Conservation (phyloP, 805 yeast species). For the Myxozyma udenii region DNA sequence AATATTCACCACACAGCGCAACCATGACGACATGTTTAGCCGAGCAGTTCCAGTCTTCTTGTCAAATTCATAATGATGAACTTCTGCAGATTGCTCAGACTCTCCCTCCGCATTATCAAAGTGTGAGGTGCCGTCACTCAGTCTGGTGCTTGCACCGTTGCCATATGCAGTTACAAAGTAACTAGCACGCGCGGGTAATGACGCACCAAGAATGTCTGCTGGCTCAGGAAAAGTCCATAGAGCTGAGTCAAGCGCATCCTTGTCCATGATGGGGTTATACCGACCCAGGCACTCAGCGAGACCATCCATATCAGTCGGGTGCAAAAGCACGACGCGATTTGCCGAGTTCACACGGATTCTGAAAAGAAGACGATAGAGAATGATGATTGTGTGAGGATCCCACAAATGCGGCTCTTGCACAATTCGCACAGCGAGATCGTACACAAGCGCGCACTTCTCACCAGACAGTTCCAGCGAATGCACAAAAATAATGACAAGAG, state of each 20-base stretch:
- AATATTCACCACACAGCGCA: slow-evolving; percentile 48
- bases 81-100: slow-evolving; percentile 33
- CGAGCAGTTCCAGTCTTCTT: slow-evolving; percentile 9
- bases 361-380: slow-evolving; percentile 51
- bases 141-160: neutral
- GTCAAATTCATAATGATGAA: slow-evolving; percentile 15
- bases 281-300: slow-evolving; percentile 58
- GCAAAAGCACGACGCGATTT: slow-evolving; percentile 47
- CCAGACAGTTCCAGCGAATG: slow-evolving; percentile 42
- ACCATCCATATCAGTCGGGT: slow-evolving; percentile 63
- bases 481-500: slow-evolving; percentile 37
- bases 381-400: slow-evolving; percentile 38
- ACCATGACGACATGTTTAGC: slow-evolving; percentile 43
- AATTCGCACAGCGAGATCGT: slow-evolving; percentile 37
- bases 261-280: slow-evolving; percentile 39
- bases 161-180: slow-evolving; percentile 21
- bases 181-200: slow-evolving; percentile 46
- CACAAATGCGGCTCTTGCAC: slow-evolving; percentile 24
- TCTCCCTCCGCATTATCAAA: slow-evolving; percentile 28
- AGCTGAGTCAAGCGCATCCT: slow-evolving; percentile 33
- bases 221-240: slow-evolving; percentile 65
- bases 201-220: slow-evolving; percentile 47
- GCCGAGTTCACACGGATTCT: slow-evolving; percentile 53
- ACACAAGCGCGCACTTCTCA: slow-evolving; percentile 38
- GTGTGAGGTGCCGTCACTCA: slow-evolving; percentile 6